Evolutionary conservation across 75 land plant genomes (phyloP).

Genomic region (Azolla pinnata): DNA sequence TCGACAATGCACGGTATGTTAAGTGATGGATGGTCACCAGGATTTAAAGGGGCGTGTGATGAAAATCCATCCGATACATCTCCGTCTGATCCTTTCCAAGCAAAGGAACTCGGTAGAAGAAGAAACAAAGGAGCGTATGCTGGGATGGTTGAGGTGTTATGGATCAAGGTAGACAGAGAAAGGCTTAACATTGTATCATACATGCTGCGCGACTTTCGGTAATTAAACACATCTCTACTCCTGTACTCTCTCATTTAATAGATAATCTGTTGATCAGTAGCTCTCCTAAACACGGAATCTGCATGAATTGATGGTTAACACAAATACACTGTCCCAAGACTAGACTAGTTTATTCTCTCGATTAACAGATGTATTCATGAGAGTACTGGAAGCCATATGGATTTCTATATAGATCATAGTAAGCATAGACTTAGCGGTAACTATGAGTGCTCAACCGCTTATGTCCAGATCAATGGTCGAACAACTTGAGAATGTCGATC

Average conservation of each 20-base stretch:
- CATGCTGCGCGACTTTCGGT: constrained; percentile 21
- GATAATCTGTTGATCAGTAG: no score
- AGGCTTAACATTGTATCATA: constrained; percentile 25
- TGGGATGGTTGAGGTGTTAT: constrained; percentile 24
- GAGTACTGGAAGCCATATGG: not conserved
- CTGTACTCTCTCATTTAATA: no score
- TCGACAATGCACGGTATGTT: constrained; percentile 28
- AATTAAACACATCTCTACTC: no score
- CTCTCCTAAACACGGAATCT: no score
- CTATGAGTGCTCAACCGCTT: not conserved
- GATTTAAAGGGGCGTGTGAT: constrained; percentile 15
- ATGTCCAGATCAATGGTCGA: constrained; percentile 28
- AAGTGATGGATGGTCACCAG: constrained; percentile 52
- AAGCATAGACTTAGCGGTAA: not conserved
- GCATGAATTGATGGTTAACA: no score
- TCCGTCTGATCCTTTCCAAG: constrained; percentile 3
- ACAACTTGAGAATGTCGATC: constrained; percentile 30
- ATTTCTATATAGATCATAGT: not conserved
- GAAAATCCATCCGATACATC: no score
- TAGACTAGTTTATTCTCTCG: no score
- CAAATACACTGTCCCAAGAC: no score
- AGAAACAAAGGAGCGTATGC: constrained; percentile 11
- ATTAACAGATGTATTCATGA: no score
- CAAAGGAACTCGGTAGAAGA: not conserved
- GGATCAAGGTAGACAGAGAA: constrained; percentile 31